These are phyloP conservation scores for Begonia loranthoides DNA, from an alignment of 306 rosid species.

Conservation along the genomic window DNA sequence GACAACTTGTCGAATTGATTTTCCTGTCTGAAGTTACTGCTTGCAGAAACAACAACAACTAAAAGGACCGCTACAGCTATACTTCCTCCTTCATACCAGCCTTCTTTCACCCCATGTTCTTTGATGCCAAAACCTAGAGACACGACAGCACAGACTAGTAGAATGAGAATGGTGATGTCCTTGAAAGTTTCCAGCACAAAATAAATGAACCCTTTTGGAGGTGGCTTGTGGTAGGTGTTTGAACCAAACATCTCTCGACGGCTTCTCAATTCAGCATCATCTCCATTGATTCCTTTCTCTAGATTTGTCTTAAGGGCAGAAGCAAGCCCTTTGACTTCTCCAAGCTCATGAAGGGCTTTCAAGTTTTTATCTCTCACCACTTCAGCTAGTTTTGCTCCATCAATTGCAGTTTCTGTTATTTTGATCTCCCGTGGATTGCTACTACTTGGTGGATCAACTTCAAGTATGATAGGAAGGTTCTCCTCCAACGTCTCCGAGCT, in stretches of 20 bases:
- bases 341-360: slow-evolving; percentile 12
- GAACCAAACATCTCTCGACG: slow-evolving; percentile 37
- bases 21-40: slow-evolving; percentile 78
- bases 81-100: slow-evolving; percentile 92
- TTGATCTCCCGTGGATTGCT: neutral
- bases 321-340: slow-evolving; percentile 36
- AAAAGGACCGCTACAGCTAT: slow-evolving; percentile 59
- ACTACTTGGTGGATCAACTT: neutral
- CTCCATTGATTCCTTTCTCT: slow-evolving; percentile 30
- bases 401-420: slow-evolving; percentile 6
- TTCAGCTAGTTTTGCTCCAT: slow-evolving; percentile 17
- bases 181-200: slow-evolving; percentile 63
- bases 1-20: slow-evolving; percentile 63
- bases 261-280: slow-evolving; percentile 16
- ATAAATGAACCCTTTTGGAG: slow-evolving; percentile 41
- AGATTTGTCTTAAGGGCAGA: slow-evolving; percentile 24
- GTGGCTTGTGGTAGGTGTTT: slow-evolving; percentile 53
- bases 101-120: slow-evolving; percentile 50
- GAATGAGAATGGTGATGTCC: slow-evolving; percentile 62
- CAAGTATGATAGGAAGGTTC: neutral
- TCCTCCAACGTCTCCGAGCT: neutral
- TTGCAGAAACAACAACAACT: slow-evolving; percentile 55
- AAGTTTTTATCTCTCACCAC: slow-evolving; percentile 40
- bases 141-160: slow-evolving; percentile 60
- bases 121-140: slow-evolving; percentile 79